Percentiles rank a stretch among this genome's conserved stretches.
phyloP scores from a whole-genome alignment of 495 filamentous ascomycete genomes.

The Aspergillus incahuasiensis region DNA sequence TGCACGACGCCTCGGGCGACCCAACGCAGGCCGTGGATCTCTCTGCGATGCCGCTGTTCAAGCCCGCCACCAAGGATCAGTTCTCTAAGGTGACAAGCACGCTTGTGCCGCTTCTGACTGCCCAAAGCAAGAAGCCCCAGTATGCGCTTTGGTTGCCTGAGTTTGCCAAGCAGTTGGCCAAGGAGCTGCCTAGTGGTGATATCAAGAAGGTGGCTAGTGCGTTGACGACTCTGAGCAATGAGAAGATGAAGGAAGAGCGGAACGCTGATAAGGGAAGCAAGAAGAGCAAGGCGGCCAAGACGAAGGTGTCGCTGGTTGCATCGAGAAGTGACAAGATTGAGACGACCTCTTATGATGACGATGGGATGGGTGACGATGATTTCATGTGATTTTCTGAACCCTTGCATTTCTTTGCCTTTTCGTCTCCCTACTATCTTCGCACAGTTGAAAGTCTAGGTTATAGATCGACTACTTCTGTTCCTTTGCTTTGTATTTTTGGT shows the following conservation, averaged over 20 bases:
- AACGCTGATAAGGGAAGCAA: slow-evolving; percentile 88
- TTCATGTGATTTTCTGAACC: slow-evolving; percentile 54
- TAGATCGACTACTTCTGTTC: neutral
- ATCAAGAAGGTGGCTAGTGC: slow-evolving; percentile 90
- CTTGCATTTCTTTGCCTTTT: slow-evolving; percentile 5
- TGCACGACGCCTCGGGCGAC: slow-evolving; percentile 57
- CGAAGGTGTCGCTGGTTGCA: slow-evolving; percentile 77
- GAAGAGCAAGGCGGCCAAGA: slow-evolving; percentile 94
- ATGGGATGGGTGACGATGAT: slow-evolving; percentile 70
- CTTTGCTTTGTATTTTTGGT: slow-evolving; percentile 2
- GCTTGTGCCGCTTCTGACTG: slow-evolving; percentile 67
- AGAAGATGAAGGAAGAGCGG: slow-evolving; percentile 99
- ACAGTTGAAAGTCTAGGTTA: neutral
- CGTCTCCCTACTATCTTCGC: neutral
- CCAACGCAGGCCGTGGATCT: slow-evolving; percentile 78
- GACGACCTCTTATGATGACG: slow-evolving; percentile 67
- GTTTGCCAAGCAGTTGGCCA: slow-evolving; percentile 78
- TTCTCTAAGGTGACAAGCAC: slow-evolving; percentile 71
- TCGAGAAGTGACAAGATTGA: slow-evolving; percentile 65
- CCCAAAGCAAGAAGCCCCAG: slow-evolving; percentile 80
- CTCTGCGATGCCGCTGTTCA: slow-evolving; percentile 74
- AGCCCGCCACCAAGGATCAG: slow-evolving; percentile 78
- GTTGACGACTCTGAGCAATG: slow-evolving; percentile 81
- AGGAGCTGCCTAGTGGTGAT: slow-evolving; percentile 83
- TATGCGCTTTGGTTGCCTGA: slow-evolving; percentile 88